Percentiles rank a stretch among this genome's conserved stretches.
phyloP scores from a whole-genome alignment of 352 stramenopile genomes.

The Elongisporangium senticosum region DNA sequence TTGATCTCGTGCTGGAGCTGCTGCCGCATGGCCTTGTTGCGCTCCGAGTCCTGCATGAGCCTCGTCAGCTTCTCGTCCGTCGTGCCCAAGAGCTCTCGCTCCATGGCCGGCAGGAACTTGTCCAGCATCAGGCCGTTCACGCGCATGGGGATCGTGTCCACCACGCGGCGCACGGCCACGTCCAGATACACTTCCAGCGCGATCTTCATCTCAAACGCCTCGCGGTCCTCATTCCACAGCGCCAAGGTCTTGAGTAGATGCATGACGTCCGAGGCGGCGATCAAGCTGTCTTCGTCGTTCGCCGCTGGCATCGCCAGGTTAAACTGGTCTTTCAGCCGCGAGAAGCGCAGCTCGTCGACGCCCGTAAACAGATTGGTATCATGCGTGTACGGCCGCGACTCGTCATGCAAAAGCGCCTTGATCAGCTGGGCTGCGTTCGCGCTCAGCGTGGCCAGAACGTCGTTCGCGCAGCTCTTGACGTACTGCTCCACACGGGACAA shows the following conservation, averaged over 20 bases:
- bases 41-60: slow-evolving; percentile 29
- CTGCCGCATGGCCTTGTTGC: slow-evolving; percentile 14
- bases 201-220: slow-evolving; percentile 31
- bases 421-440: slow-evolving; percentile 12
- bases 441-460: slow-evolving; percentile 12
- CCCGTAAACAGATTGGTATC: slow-evolving; percentile 23
- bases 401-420: slow-evolving; percentile 12
- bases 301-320: slow-evolving; percentile 1
- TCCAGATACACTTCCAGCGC: slow-evolving; percentile 27
- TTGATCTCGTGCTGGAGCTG: slow-evolving; percentile 20
- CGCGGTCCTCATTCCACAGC: slow-evolving; percentile 16
- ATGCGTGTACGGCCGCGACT: slow-evolving; percentile 36
- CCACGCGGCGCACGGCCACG: slow-evolving; percentile 23
- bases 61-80: slow-evolving; percentile 28
- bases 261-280: slow-evolving; percentile 11
- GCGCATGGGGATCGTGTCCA: slow-evolving; percentile 32
- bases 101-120: slow-evolving; percentile 23
- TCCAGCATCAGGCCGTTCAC: slow-evolving; percentile 27
- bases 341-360: slow-evolving; percentile 13
- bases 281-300: slow-evolving; percentile 3
- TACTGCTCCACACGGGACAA: slow-evolving; percentile 18
- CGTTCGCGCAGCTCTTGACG: slow-evolving; percentile 5
- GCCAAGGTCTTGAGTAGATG: slow-evolving; percentile 10
- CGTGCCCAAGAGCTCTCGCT: slow-evolving; percentile 17
- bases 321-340: slow-evolving; percentile 13